A percentile compares a stretch with the other conserved stretches of the same genome.
Evolutionary conservation across 1,139 yeast species (phyloP).

Genomic region (Protomyces lactucae-debilis): DNA sequence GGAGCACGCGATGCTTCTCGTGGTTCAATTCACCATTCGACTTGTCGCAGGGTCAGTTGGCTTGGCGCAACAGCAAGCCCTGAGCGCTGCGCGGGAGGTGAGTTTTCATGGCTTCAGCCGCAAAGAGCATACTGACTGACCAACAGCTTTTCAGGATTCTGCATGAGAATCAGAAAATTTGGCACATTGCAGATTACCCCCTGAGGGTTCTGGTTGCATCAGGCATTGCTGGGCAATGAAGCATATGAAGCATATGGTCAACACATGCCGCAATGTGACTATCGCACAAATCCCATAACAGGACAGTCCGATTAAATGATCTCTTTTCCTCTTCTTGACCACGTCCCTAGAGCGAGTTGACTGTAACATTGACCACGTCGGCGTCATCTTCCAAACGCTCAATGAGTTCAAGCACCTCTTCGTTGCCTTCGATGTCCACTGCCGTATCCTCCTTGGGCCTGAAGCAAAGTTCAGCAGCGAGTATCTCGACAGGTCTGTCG

Average conservation of each 20-base stretch:
- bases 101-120: not conserved
- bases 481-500: conserved; percentile 51
- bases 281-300: not conserved
- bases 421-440: not conserved
- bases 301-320: not conserved
- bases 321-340: not conserved
- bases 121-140: not conserved
- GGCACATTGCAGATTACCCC: not conserved
- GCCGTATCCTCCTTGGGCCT: conserved; percentile 38
- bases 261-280: not conserved
- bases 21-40: not conserved
- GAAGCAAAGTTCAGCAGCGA: conserved; percentile 48
- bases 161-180: not conserved
- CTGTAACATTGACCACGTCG: conserved; percentile 14
- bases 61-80: not conserved
- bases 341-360: not conserved
- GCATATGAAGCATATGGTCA: not conserved
- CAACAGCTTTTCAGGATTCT: not conserved
- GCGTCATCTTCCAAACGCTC: conserved; percentile 15
- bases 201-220: not conserved
- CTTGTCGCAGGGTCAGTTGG: not conserved
- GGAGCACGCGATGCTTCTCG: not conserved
- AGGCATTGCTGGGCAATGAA: not conserved
- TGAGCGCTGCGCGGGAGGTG: not conserved
- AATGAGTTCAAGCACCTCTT: conserved; percentile 5